Base-by-base conservation (phyloP, 495 filamentous ascomycete species). In the Aspergillus leporis region DNA sequence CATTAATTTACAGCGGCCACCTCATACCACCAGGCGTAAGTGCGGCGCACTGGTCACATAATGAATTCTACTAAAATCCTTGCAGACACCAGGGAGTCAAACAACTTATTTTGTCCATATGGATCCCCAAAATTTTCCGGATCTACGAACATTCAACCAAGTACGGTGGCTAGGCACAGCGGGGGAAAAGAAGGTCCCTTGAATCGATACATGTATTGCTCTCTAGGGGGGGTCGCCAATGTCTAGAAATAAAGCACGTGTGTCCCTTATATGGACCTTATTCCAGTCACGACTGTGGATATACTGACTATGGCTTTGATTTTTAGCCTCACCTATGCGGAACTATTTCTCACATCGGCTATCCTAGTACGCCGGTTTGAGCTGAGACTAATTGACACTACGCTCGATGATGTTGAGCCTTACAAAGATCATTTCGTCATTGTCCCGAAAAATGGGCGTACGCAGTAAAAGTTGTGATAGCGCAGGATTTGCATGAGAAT, bases 111-210 rank as follows among this genome's bases (percentile, higher is more conserved):
- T 73, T 36, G 60, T 77, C 28, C 77, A 79, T 58, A 69, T 65
- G 55, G 67, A 79, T 53, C 64, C 75, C 38, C 52, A 52, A 10
- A 48, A 81, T 32, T 83, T 79, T 56, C 76, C 77, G 0, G 51
- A 76, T 16, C 70, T 77, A 1, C 30, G 73, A 1, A 54, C 62
- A 10, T 82, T 78, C 66, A 55, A 67, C 12, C 80, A 79, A 0
- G 70, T 76, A 10, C 69, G 79, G 21, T 83, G 74, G 74, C 56
- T 78, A 19, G 46, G 69, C 19, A 59, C 57, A 2, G 47, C 32
- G 22, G 53, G 78, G 60, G 32, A 49, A n/a, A 5, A 49, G 56
- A 21, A 1, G 23, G 8, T 14, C 31, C 0, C 61, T 73, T 8
- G 52, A 67, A 16, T 53, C 57, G 21, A 72, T 66, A 28, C 43